phyloP scores from a whole-genome alignment of 2,329 filamentous ascomycete genomes.

The Dactylellina leptospora region DNA sequence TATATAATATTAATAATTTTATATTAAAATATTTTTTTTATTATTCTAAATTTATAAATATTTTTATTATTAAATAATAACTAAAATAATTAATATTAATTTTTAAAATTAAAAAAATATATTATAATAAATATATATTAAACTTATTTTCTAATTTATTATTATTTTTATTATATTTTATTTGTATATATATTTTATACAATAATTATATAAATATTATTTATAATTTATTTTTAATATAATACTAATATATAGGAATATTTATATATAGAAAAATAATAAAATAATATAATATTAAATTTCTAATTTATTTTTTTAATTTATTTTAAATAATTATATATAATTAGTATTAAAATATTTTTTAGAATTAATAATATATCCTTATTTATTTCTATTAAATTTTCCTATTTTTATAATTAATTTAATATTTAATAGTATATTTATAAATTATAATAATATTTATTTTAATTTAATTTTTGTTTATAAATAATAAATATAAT shows the following conservation, averaged over 20 bases:
- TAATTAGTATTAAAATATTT: neutral
- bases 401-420: neutral
- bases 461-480: no score
- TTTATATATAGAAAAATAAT: neutral
- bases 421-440: neutral
- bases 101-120: neutral
- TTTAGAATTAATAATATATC: neutral
- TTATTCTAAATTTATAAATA: no score
- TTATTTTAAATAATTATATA: neutral
- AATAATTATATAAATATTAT: neutral
- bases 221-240: neutral
- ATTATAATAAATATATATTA: no score
- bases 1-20: neutral
- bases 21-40: no score
- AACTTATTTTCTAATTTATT: no score
- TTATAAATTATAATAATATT: no score
- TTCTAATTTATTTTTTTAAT: neutral
- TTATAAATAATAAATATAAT: no score
- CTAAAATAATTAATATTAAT: no score
- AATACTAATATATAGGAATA: neutral
- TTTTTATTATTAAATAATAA: no score
- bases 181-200: neutral
- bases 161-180: neutral
- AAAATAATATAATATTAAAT: neutral
- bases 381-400: neutral